Evolutionary conservation across 352 stramenopile species (phyloP), one percentile per base, ranked within the genome.

Genomic region (Pythium aquatile): DNA sequence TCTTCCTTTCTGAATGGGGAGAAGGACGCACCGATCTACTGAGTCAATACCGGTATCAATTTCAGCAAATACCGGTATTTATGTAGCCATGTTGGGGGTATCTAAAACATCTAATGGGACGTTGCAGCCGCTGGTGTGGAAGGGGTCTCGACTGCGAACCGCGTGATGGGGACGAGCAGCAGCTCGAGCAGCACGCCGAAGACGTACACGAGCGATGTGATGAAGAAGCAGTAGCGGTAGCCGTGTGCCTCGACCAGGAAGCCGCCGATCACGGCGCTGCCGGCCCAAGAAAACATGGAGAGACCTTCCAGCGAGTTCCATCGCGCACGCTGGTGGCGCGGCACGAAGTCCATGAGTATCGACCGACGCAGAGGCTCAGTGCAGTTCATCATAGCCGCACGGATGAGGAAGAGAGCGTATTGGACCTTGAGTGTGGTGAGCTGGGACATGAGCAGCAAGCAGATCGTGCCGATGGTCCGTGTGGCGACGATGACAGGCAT

Each of bases 301-400:
- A 94, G 61, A 9, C 78, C 78, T 51, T 92, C 79, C 14, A 92
- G 70, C 24, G 83, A 82, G 47, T 87, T 91, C 84, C 84, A 93
- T 1, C 79, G 77, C 7, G 79, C 84, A 26, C 84, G 82, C 46
- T 85, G 63, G 8, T 70, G 59, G 42, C 78, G 81, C 2, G 80
- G 74, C 28, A 93, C 82, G 51, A 88, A 88, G 61, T 93, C 84
- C 82, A 93, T 91, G 13, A 93, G 70, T 24, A 93, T 32, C 30
- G 84, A 90, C 32, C 78, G 77, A 11, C 83, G 75, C 32, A 93
- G 58, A 9, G 82, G 82, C 54, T 87, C 77, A 0, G 79, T 78
- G 66, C 82, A 90, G 52, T 74, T 74, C 71, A 90, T 87, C 51
- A 91, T 73, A 14, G 68, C 76, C 24, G 66, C 79, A 17, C 77